phyloP scores from a whole-genome alignment of 495 filamentous ascomycete species.

The Neurospora africana region DNA sequence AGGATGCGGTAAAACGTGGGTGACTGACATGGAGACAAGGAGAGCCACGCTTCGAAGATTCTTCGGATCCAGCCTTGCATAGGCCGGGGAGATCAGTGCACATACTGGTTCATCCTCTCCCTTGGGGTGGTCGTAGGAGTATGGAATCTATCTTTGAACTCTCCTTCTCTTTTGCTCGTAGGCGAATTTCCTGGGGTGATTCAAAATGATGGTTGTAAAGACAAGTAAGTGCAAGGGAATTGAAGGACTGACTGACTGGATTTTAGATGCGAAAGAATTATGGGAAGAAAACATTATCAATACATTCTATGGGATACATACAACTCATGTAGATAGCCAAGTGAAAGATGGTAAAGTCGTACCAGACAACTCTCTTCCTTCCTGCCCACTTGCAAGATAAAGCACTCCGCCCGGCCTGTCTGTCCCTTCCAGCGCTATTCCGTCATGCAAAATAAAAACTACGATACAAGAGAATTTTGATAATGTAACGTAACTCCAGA shows the following conservation, averaged over 20 bases:
- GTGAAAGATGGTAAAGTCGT: not conserved
- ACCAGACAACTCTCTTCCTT: not conserved
- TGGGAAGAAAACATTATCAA: not conserved
- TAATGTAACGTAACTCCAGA: not conserved
- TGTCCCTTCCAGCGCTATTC: not conserved
- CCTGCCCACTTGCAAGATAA: not conserved
- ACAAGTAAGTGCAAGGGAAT: not conserved
- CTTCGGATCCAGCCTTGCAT: no score
- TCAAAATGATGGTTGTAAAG: not conserved
- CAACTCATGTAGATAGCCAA: not conserved
- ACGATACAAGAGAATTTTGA: not conserved
- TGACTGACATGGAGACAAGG: no score
- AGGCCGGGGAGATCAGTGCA: no score
- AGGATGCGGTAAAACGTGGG: no score
- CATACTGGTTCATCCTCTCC: no score
- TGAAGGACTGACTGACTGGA: no score
- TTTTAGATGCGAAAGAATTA: not conserved
- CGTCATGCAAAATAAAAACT: not conserved
- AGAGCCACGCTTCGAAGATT: no score
- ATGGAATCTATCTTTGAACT: no score
- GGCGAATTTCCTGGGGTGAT: no score
- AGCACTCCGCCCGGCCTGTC: not conserved
- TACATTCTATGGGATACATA: not conserved
- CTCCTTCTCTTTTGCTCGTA: no score
- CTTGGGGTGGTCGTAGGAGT: no score